Conservation (phyloP, 805 yeast genomes). For the Pichia cabralensis region DNA sequence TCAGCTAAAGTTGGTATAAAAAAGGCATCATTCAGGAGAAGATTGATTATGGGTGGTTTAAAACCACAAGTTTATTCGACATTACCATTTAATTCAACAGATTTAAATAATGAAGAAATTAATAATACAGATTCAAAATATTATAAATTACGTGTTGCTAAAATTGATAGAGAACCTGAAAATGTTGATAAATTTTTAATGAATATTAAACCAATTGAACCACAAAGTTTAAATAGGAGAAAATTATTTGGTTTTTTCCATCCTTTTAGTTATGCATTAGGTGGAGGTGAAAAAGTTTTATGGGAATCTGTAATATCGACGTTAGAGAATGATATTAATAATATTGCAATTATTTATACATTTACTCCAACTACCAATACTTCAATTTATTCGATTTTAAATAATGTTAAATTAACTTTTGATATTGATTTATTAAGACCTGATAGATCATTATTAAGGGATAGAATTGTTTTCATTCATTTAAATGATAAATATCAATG, state of each 20-base stretch:
- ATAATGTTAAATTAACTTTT: constrained; percentile 18
- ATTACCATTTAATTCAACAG: constrained; percentile 18
- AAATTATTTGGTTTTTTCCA: constrained; percentile 80
- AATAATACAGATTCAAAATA: constrained; percentile 12
- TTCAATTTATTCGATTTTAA: constrained; percentile 18
- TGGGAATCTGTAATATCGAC: constrained; percentile 89
- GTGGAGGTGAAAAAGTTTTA: constrained; percentile 95
- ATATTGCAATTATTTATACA: constrained; percentile 57
- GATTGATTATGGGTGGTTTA: constrained; percentile 23
- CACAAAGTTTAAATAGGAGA: constrained; percentile 28
- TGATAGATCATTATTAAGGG: constrained; percentile 11
- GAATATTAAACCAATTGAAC: constrained; percentile 18
- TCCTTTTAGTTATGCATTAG: constrained; percentile 92
- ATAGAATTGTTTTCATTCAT: constrained; percentile 25
- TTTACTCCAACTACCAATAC: constrained; percentile 19
- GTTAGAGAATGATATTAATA: constrained; percentile 34
- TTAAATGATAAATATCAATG: constrained; percentile 28
- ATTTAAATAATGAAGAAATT: neutral
- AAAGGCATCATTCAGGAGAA: constrained; percentile 19
- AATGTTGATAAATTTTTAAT: constrained; percentile 14
- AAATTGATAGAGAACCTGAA: constrained; percentile 14
- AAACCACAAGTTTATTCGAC: constrained; percentile 28
- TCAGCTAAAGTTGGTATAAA: constrained; percentile 19
- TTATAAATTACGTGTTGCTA: constrained; percentile 18
- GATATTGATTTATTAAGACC: constrained; percentile 19